Conservation (phyloP, 805 yeast genomes). For the Priceomyces fermenticarens region DNA sequence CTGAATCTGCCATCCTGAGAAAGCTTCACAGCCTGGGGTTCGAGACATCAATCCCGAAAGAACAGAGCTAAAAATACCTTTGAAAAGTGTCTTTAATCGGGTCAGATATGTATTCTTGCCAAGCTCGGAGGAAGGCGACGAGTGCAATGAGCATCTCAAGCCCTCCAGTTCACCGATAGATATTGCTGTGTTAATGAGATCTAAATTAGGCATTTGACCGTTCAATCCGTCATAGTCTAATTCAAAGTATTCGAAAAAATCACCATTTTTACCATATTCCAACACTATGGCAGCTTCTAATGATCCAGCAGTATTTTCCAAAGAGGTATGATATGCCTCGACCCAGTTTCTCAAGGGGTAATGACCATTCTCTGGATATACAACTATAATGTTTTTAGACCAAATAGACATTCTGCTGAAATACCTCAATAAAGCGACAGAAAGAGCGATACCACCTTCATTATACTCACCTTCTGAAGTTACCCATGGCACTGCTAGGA, state of each 20-base stretch:
- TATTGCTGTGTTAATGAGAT: slow-evolving; percentile 80
- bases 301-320: slow-evolving; percentile 89
- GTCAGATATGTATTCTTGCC: slow-evolving; percentile 47
- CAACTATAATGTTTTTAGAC: slow-evolving; percentile 91
- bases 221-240: slow-evolving; percentile 82
- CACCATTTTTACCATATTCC: slow-evolving; percentile 68
- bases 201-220: slow-evolving; percentile 95
- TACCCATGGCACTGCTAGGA: slow-evolving; percentile 83
- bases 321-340: slow-evolving; percentile 81
- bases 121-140: slow-evolving; percentile 46
- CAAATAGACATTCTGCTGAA: slow-evolving; percentile 85
- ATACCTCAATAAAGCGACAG: slow-evolving; percentile 72
- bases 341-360: slow-evolving; percentile 83
- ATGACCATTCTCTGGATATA: slow-evolving; percentile 71
- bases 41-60: slow-evolving; percentile 60
- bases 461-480: slow-evolving; percentile 65
- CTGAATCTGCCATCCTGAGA: slow-evolving; percentile 95
- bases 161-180: slow-evolving; percentile 73
- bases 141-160: slow-evolving; percentile 65
- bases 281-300: slow-evolving; percentile 86
- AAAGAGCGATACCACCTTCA: slow-evolving; percentile 75
- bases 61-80: slow-evolving; percentile 68
- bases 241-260: slow-evolving; percentile 72
- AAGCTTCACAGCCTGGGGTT: slow-evolving; percentile 79
- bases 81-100: slow-evolving; percentile 55